Percentiles rank a stretch among this genome's conserved stretches.
These are phyloP conservation scores for Fraxinus latifolia DNA, from an alignment of 305 asterid genomes.

Conservation along the genomic window DNA sequence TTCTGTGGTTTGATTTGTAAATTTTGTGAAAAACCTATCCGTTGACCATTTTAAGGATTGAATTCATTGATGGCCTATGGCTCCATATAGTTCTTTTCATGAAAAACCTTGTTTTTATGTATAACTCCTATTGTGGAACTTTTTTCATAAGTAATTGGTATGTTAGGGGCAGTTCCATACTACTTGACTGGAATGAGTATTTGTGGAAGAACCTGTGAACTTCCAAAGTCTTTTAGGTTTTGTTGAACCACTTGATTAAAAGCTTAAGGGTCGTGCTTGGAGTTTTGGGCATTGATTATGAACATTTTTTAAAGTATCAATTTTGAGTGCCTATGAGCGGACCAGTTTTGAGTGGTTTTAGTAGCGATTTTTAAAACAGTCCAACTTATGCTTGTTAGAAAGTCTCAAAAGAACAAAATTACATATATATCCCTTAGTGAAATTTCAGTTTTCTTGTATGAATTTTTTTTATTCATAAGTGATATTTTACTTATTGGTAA, in stretches of 20 bases:
- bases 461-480: no score
- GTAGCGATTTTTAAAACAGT: no score
- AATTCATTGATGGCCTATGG: conserved; percentile 5
- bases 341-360: no score
- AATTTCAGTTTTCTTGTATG: background rate
- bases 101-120: background rate
- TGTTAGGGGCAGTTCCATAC: background rate
- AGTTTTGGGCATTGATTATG: background rate
- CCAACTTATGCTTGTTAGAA: background rate
- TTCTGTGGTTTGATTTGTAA: conserved; percentile 7
- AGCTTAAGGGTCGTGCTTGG: background rate
- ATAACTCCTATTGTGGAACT: background rate
- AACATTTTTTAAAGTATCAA: background rate
- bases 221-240: background rate
- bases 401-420: background rate
- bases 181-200: background rate
- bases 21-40: background rate
- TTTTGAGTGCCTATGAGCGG: background rate
- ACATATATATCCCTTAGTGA: background rate
- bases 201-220: background rate
- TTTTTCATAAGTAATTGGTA: background rate
- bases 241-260: background rate
- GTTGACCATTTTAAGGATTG: conserved; percentile 6
- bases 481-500: no score
- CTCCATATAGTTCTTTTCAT: background rate